These are phyloP conservation scores for Myotisia sp. DNA, from an alignment of 2,329 filamentous ascomycete species.

Conservation along the genomic window DNA sequence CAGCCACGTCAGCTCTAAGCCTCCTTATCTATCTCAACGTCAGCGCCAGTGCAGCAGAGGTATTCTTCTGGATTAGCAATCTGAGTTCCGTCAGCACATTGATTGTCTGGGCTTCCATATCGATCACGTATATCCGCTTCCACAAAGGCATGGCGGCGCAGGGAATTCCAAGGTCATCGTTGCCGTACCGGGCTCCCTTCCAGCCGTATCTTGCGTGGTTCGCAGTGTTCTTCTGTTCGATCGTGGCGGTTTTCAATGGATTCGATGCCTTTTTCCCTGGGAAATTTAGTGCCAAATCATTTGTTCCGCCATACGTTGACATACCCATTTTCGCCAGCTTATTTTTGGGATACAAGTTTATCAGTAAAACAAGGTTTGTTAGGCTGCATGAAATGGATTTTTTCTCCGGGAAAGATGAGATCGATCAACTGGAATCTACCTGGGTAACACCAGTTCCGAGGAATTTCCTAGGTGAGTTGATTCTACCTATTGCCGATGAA, in stretches of 20 bases:
- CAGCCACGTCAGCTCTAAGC: conserved; percentile 7
- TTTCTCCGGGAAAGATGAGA: conserved; percentile 18
- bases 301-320: conserved; percentile 13
- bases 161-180: conserved; percentile 46
- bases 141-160: conserved; percentile 52
- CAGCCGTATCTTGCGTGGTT: conserved; percentile 58
- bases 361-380: conserved; percentile 9
- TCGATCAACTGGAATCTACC: conserved; percentile 15
- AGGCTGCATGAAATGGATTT: conserved; percentile 22
- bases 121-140: conserved; percentile 50
- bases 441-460: conserved; percentile 21
- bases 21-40: conserved; percentile 11
- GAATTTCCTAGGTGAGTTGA: conserved; percentile 18
- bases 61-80: conserved; percentile 13
- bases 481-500: neutral
- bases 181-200: conserved; percentile 51
- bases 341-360: conserved; percentile 12
- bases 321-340: conserved; percentile 12
- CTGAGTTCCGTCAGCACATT: conserved; percentile 10
- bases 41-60: conserved; percentile 7
- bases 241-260: conserved; percentile 52
- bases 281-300: conserved; percentile 14
- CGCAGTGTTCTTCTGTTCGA: conserved; percentile 37
- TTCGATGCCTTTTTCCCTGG: conserved; percentile 24
- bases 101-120: conserved; percentile 10